Evolutionary conservation across 1,284 basidiomycete species (phyloP), one percentile per base, ranked within the genome.

Genomic region (Marasmius oreades): DNA sequence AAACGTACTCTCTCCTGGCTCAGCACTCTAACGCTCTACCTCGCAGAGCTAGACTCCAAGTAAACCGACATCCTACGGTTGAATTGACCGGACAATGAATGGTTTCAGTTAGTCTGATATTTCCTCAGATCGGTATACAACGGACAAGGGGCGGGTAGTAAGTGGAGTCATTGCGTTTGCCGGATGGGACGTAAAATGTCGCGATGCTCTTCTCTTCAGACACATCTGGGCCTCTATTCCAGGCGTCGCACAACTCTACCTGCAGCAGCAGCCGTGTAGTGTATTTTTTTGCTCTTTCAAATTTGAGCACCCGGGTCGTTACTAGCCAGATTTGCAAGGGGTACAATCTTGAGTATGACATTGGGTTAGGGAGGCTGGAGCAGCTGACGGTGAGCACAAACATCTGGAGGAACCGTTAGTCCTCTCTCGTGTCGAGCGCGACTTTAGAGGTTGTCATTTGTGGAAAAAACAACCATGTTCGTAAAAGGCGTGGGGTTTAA

Each of bases 371-470:
- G n/a, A n/a, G n/a, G n/a, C n/a, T n/a, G n/a, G n/a, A n/a, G n/a
- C n/a, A n/a, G n/a, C n/a, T n/a, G 52, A 60, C 7, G 61, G n/a
- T n/a, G n/a, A 60, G 14, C 31, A 52, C 14, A 51, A 60, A 37
- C 59, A 60, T 57, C 52, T 62, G 24, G 59, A 62, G 47, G 54
- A 56, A 22, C 56, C 59, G 59, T 61, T 23, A 52, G 57, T 56
- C 7, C 10, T 31, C 5, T 10, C 28, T n/a, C n/a, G 10, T 31
- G n/a, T n/a, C n/a, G n/a, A n/a, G n/a, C 10, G 10, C 28, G 28
- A 31, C 28, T 5, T 31, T n/a, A n/a, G n/a, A n/a, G n/a, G n/a
- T n/a, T n/a, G n/a, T n/a, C n/a, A n/a, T n/a, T n/a, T n/a, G n/a
- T n/a, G n/a, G n/a, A n/a, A n/a, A n/a, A n/a, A n/a, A n/a, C n/a